phyloP scores from a whole-genome alignment of 495 filamentous ascomycete genomes.

The Patellaria atrata region DNA sequence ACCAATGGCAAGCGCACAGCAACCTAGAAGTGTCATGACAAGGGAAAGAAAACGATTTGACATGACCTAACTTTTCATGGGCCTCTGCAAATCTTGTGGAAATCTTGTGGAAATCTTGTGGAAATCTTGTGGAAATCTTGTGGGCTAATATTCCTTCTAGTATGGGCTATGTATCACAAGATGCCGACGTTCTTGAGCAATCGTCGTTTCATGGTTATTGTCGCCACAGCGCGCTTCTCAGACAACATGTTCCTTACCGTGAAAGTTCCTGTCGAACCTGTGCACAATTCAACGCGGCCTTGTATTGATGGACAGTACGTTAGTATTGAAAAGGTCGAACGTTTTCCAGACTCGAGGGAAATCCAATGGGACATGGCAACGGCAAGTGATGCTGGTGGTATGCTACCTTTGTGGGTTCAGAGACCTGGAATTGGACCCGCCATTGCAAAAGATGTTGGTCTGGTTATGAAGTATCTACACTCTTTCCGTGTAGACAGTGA shows the following conservation, averaged over 20 bases:
- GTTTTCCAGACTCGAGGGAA: slow-evolving; percentile 25
- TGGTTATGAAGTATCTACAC: no score
- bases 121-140: not conserved
- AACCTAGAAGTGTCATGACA: no score
- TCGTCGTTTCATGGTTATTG: slow-evolving; percentile 41
- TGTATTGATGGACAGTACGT: slow-evolving; percentile 28
- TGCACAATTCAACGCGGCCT: slow-evolving; percentile 20
- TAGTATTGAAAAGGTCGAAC: slow-evolving; percentile 44
- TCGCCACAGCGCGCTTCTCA: slow-evolving; percentile 25
- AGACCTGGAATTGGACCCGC: slow-evolving; percentile 47
- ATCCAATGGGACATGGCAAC: slow-evolving; percentile 59
- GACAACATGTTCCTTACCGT: slow-evolving; percentile 16
- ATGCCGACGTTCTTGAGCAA: slow-evolving; percentile 35
- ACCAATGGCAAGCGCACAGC: no score
- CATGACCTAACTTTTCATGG: no score
- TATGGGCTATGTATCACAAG: slow-evolving; percentile 36
- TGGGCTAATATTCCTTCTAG: slow-evolving; percentile 2
- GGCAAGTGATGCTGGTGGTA: slow-evolving; percentile 51
- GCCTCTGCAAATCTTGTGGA: not conserved
- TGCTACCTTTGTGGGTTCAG: slow-evolving; percentile 54
- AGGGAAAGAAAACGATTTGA: no score
- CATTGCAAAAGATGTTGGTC: slow-evolving; percentile 64
- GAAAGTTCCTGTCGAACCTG: slow-evolving; percentile 30
- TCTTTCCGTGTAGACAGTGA: no score
- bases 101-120: not conserved